Conservation (phyloP, 2,329 filamentous ascomycete genomes). For the Aspergillus proliferans region DNA sequence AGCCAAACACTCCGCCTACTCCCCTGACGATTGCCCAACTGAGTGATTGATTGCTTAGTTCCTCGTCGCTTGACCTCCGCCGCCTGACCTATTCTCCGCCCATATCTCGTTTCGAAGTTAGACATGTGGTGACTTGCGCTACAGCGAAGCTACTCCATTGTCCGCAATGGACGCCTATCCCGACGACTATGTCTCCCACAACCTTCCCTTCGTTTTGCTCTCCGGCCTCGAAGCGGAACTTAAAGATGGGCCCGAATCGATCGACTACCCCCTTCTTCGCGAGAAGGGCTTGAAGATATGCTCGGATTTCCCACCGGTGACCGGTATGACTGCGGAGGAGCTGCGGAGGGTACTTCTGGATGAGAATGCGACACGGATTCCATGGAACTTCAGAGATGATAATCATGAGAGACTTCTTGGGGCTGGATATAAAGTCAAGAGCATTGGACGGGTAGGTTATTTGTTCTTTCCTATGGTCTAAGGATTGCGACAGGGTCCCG, state of each 20-base stretch:
- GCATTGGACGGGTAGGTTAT: conserved; percentile 71
- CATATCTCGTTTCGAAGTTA: conserved; percentile 2
- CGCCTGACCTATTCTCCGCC: no score
- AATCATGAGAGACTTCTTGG: conserved; percentile 42
- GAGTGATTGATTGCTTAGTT: not conserved
- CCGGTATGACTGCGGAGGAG: conserved; percentile 57
- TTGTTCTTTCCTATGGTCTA: not conserved
- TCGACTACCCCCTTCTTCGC: conserved; percentile 44
- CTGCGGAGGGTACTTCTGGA: conserved; percentile 61
- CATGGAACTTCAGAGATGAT: conserved; percentile 60
- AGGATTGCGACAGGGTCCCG: not conserved
- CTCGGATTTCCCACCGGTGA: conserved; percentile 64
- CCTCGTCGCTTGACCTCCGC: not conserved
- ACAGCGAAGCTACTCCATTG: conserved; percentile 14
- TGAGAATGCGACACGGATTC: conserved; percentile 57
- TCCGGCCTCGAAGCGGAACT: conserved; percentile 59
- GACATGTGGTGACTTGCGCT: conserved; percentile 30
- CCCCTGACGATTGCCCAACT: no score
- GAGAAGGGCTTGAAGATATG: conserved; percentile 58
- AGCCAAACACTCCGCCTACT: not conserved
- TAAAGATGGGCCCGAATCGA: conserved; percentile 25
- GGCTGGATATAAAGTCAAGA: conserved; percentile 61
- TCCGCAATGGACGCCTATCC: conserved; percentile 44
- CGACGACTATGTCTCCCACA: conserved; percentile 72
- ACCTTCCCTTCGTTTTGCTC: conserved; percentile 75